Base-by-base conservation (phyloP, 164 flowering plant species). In the Nymphaea colorata region DNA sequence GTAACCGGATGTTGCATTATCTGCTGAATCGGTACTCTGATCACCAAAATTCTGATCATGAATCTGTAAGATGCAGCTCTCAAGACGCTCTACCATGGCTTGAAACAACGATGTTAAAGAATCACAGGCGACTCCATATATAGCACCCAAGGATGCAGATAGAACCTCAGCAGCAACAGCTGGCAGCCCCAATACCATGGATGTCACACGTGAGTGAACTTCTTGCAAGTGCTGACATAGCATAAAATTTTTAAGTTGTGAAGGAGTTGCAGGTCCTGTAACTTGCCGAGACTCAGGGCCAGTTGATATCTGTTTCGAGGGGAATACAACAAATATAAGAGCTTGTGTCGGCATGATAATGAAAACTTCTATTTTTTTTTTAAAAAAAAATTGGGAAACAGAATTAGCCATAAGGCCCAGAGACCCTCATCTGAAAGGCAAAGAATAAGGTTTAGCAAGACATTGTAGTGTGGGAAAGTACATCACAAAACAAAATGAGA, bases 261-360 rank as follows among this genome's bases (percentile, higher is more conserved):
- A 83, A 62, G 86, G 73, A 71, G 91, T 88, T 66, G 95, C 98
- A 59, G 95, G 86, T 69, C 89, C 91, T 3, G 83, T 76, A 57
- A 94, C 81, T 79, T 94, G 98, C 44, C 97, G 93, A 51, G 97
- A 91, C 72, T 94, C 98, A 51, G 90, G 91, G 60, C 98, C 98
- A 47, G 97, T 77, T 14, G 97, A 88, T 73, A 90, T 87, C 98
- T 94, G 87, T 69, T 73, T 51, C 0, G 15, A 51, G 14, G 14
- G 2, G 14, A 51, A 51, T 47, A 12, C 36, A 25, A 76, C 71
- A 72, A 44, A 67, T 59, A 74, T 12, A 42, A 47, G 14, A 6
- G 4, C 6, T 44, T 59, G 41, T 41, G 57, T n/a, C 17, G 16
- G 25, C 17, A 66, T 14, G 55, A 47, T 8, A 14, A 51, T 7